A percentile compares a stretch with the other conserved stretches of the same genome.
These are phyloP conservation scores for Codiaeum variegatum DNA, from an alignment of 441 rosid genomes.

Conservation along the genomic window DNA sequence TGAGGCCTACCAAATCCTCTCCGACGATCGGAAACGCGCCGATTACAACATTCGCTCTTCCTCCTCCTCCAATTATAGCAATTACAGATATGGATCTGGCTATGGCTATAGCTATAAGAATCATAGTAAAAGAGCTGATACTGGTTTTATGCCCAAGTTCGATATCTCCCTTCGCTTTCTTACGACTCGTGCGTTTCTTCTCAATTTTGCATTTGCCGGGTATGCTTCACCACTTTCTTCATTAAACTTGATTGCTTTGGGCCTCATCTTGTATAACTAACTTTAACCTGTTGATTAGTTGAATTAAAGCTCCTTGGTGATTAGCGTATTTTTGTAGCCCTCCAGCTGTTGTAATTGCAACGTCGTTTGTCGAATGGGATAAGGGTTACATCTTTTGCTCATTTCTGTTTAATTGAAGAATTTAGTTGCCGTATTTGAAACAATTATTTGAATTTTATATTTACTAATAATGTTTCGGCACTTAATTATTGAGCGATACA, in stretches of 20 bases:
- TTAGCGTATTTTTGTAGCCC: too few relatives aligned
- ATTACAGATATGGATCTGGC: constrained; percentile 15
- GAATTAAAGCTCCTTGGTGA: too few relatives aligned
- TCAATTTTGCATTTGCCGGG: constrained; percentile 67
- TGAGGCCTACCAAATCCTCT: constrained; percentile 78
- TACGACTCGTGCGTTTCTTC: constrained; percentile 66
- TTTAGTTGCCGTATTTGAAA: not conserved
- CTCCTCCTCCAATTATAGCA: constrained; percentile 7
- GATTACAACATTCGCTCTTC: constrained; percentile 44
- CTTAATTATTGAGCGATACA: not conserved
- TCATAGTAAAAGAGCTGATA: constrained; percentile 5
- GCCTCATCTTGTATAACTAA: not conserved
- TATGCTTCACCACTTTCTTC: constrained; percentile 5
- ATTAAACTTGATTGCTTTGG: not conserved
- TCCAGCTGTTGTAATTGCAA: too few relatives aligned
- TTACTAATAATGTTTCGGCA: not conserved
- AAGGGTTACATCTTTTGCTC: not conserved
- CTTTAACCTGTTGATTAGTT: too few relatives aligned
- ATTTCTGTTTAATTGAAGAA: not conserved
- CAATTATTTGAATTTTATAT: not conserved
- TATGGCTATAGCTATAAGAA: constrained; percentile 32
- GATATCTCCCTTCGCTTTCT: constrained; percentile 47
- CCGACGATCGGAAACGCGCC: constrained; percentile 66
- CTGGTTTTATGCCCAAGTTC: constrained; percentile 24
- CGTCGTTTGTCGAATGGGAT: too few relatives aligned